Base-by-base conservation (phyloP, 2,329 filamentous ascomycete species). In the Pseudocercospora cruenta region DNA sequence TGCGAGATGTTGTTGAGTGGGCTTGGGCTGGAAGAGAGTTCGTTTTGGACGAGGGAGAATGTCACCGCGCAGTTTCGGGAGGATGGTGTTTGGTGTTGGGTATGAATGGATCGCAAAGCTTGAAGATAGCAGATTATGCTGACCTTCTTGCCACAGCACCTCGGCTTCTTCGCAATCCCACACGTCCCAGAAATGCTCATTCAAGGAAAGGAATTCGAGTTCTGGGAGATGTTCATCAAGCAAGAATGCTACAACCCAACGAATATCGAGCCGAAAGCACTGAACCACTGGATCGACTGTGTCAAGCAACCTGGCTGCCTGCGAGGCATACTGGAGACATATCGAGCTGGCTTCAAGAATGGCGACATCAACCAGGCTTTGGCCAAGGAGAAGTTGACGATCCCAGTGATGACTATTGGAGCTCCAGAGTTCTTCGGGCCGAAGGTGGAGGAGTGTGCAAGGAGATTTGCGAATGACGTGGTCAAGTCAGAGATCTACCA, bases 201-300 rank as follows among this genome's bases (percentile, higher is more conserved):
- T 12, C 71, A 74, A 51, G 78, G 78, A 1, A 75, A 77, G 19
- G 78, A 80, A 69, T 70, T 74, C 28, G 78, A 79, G 64, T 79
- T 80, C 45, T 80, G 78, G 78, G 76, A 77, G 62, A 75, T 75
- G 70, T 80, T 80, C 67, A 79, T 80, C 71, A 78, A 78, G 64
- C 76, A 77, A 45, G 78, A 80, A 69, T 80, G 78, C 67, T 79
- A 79, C 64, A 78, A 80, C 60, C 78, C 78, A 6, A 75, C 74
- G 54, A 68, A 73, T 4, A 75, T 80, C 33, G 76, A 78, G 59
- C 75, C 73, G 1, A 71, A 71, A 55, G 77, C 73, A 4, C 58
- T 77, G 36, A 70, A 77, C 60, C 74, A 78, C 66, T 75, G 76
- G 76, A 71, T 76, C 43, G 74, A 73, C 62, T 75, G 72, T 58